phyloP scores from a whole-genome alignment of 169 alveolate genomes.

The Babesia ovis region DNA sequence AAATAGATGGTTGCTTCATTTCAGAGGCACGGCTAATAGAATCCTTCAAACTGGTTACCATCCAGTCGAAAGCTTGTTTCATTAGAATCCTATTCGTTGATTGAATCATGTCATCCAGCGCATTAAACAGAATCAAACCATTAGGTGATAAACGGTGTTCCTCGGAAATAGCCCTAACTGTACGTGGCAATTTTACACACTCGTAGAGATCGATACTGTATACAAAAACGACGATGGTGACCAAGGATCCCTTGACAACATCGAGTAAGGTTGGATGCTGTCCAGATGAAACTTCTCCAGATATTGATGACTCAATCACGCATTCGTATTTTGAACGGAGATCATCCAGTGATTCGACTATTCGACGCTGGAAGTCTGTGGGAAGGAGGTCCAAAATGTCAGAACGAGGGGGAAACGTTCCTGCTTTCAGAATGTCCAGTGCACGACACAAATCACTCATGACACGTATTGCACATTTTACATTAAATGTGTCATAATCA shows the following conservation, averaged over 20 bases:
- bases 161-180: conserved; percentile 12
- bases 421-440: neutral
- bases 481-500: conserved; percentile 26
- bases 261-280: conserved; percentile 23
- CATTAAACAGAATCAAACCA: conserved; percentile 26
- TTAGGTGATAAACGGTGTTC: conserved; percentile 41
- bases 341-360: neutral
- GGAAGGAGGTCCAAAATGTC: conserved; percentile 7
- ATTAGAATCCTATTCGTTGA: conserved; percentile 44
- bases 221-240: conserved; percentile 17
- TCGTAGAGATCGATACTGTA: conserved; percentile 43
- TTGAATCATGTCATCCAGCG: conserved; percentile 23
- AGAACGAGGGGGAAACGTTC: conserved; percentile 12
- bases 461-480: conserved; percentile 33
- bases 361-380: conserved; percentile 4
- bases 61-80: conserved; percentile 37
- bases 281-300: neutral
- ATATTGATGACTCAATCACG: conserved; percentile 10
- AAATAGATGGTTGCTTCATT: conserved; percentile 2
- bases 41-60: conserved; percentile 24
- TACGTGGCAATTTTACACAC: conserved; percentile 8
- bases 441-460: conserved; percentile 27
- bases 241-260: conserved; percentile 42
- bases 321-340: neutral
- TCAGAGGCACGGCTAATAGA: neutral